phyloP scores from a whole-genome alignment of 345 rosid genomes.

The Orychophragmus violaceus region DNA sequence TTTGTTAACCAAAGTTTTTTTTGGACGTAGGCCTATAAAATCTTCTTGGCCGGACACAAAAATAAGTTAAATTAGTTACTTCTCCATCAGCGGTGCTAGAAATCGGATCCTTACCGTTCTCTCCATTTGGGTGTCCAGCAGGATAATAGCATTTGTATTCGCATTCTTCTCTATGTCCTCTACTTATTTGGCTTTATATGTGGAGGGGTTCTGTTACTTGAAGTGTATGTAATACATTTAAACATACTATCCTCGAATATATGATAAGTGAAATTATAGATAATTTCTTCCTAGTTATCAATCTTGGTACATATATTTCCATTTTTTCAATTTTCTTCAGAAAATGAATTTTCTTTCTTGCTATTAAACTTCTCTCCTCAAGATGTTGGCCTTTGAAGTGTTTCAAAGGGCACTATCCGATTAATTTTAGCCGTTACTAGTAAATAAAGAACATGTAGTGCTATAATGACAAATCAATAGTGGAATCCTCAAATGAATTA shows the following conservation, averaged over 20 bases:
- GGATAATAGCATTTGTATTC: background rate
- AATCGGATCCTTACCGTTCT: background rate
- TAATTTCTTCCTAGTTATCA: background rate
- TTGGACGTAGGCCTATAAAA: background rate
- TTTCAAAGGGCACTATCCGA: background rate
- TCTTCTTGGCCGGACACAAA: background rate
- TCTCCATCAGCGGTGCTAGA: background rate
- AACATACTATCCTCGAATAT: background rate
- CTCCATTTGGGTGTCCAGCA: background rate
- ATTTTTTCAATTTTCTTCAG: background rate
- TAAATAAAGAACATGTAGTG: background rate
- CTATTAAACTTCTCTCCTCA: background rate
- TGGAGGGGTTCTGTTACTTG: background rate
- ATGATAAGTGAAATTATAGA: background rate
- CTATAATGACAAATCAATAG: background rate
- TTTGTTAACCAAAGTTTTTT: background rate
- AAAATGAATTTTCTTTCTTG: background rate
- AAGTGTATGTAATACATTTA: background rate
- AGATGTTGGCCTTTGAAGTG: slow-evolving; percentile 4
- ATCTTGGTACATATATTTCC: background rate
- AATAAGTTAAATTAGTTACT: background rate
- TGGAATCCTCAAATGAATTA: too few species aligned
- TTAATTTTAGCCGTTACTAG: background rate
- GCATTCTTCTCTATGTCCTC: background rate
- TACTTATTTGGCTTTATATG: background rate